phyloP scores from a whole-genome alignment of 108 stramenopile species.

The Nitzschia sp. region DNA sequence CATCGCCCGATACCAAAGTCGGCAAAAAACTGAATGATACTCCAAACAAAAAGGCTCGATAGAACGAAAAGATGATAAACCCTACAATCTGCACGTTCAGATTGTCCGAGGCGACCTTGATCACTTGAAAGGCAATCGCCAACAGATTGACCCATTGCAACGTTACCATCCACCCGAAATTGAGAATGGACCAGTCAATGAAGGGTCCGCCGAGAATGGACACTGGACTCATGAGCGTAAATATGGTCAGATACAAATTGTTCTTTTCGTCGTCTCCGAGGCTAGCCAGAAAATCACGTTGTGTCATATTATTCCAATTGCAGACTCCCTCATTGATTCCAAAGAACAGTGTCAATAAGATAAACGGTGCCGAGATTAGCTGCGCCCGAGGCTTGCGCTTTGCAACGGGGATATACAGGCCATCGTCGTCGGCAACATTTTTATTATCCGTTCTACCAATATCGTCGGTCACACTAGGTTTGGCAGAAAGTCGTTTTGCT shows the following conservation, averaged over 20 bases:
- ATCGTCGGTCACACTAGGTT: no score
- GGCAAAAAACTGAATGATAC: constrained; percentile 43
- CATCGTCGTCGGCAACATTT: no score
- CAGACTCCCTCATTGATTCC: constrained; percentile 28
- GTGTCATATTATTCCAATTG: constrained; percentile 35
- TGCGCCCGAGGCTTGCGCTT: background rate
- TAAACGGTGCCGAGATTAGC: background rate
- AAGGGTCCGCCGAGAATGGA: constrained; percentile 43
- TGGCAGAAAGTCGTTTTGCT: no score
- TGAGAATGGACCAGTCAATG: constrained; percentile 24
- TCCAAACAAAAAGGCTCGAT: constrained; percentile 42
- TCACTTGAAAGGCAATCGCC: constrained; percentile 16
- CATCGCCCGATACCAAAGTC: constrained; percentile 5
- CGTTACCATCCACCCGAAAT: background rate
- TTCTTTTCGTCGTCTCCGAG: constrained; percentile 45
- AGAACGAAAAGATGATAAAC: constrained; percentile 53
- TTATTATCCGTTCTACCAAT: no score
- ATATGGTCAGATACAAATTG: constrained; percentile 47
- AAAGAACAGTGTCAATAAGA: background rate
- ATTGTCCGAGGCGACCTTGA: constrained; percentile 21
- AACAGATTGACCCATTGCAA: background rate
- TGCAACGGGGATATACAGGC: background rate
- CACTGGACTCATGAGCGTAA: constrained; percentile 44
- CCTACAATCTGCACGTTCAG: constrained; percentile 54
- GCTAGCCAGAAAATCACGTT: constrained; percentile 46